These are phyloP conservation scores for Clarireedia monteithiana DNA, from an alignment of 2,329 filamentous ascomycete genomes.

Conservation along the genomic window DNA sequence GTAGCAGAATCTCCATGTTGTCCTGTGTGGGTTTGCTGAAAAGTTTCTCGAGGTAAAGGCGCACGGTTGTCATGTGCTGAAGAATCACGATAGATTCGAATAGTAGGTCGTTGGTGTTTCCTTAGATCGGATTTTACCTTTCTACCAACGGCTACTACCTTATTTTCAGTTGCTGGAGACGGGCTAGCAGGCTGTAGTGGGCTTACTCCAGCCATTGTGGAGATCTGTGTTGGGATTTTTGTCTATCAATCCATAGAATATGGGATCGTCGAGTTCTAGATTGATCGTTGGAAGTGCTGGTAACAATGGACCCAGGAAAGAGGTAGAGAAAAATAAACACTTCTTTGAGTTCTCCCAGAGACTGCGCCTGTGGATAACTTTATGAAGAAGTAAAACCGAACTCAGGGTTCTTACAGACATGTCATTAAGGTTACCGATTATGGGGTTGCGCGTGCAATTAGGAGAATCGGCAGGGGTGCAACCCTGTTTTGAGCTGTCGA, in stretches of 20 bases:
- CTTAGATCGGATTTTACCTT: slow-evolving; percentile 20
- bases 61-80: slow-evolving; percentile 4
- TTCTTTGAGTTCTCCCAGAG: background rate
- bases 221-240: background rate
- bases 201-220: slow-evolving; percentile 10
- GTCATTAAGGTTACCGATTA: too few relatives aligned
- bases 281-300: background rate
- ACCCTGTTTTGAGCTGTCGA: slow-evolving; percentile 9
- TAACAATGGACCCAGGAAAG: too few relatives aligned
- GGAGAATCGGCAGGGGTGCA: background rate
- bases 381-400: background rate
- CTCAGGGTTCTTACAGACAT: too few relatives aligned
- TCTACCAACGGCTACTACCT: slow-evolving; percentile 18
- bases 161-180: slow-evolving; percentile 17
- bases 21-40: background rate
- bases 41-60: background rate
- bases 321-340: background rate
- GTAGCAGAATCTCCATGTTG: background rate
- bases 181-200: slow-evolving; percentile 9
- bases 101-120: slow-evolving; percentile 18
- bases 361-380: background rate
- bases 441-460: background rate
- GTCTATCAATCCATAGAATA: background rate
- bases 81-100: slow-evolving; percentile 19
- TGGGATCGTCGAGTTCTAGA: background rate